A percentile compares a stretch with the other conserved stretches of the same genome.
Conservation (phyloP, 768 basidiomycete genomes). For the Suillus occidentalis region DNA sequence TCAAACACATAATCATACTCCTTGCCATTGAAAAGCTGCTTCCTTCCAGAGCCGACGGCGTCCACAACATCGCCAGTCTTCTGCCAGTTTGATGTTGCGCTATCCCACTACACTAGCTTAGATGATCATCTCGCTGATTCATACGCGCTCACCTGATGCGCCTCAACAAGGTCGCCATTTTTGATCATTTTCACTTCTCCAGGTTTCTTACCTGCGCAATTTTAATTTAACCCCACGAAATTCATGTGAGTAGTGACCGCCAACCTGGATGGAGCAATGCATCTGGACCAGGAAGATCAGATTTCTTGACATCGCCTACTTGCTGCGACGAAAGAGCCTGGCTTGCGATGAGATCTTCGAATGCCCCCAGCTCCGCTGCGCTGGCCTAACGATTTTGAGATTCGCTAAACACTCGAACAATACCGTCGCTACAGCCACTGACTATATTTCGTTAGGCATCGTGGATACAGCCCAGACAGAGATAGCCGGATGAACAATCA, state of each 20-base stretch:
- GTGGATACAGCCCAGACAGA: conserved; percentile 95
- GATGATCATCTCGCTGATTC: background rate
- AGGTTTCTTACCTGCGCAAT: conserved; percentile 73
- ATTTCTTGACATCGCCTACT: conserved; percentile 90
- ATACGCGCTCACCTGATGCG: conserved; percentile 69
- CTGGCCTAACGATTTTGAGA: conserved; percentile 73
- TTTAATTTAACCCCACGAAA: conserved; percentile 9
- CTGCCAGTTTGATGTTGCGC: conserved; percentile 67
- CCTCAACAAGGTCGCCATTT: conserved; percentile 79
- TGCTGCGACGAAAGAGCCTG: conserved; percentile 84
- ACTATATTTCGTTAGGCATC: conserved; percentile 90
- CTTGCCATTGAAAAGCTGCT: conserved; percentile 88
- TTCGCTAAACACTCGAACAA: conserved; percentile 83
- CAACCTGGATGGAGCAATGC: conserved; percentile 71
- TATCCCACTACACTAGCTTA: conserved; percentile 72
- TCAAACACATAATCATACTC: conserved; percentile 99
- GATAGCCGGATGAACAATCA: conserved; percentile 89
- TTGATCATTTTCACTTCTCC: conserved; percentile 94
- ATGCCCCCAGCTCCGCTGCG: conserved; percentile 59
- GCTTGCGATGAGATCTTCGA: conserved; percentile 73
- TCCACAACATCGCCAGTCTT: conserved; percentile 97
- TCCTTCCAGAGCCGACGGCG: conserved; percentile 86
- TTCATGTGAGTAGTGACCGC: conserved; percentile 16
- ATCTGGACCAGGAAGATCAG: conserved; percentile 86
- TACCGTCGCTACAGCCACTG: conserved; percentile 86